Evolutionary conservation across 2,329 filamentous ascomycete species (phyloP).

Genomic region (Aspergillus novofumigatus): DNA sequence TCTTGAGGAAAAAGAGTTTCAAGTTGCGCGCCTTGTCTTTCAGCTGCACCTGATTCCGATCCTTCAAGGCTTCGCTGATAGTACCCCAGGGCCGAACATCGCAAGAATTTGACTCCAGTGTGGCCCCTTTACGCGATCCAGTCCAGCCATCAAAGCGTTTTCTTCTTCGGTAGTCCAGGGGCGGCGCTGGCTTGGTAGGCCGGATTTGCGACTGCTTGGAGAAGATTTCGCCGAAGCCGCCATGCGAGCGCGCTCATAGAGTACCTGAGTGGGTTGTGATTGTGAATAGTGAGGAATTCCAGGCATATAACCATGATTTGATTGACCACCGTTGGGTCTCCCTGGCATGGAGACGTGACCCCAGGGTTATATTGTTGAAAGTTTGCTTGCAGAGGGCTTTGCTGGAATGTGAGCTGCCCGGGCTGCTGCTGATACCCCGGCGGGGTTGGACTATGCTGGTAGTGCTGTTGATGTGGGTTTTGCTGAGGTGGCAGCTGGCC

Average conservation of each 20-base stretch:
- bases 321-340: slow-evolving; percentile 27
- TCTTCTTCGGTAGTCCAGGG: slow-evolving; percentile 90
- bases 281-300: slow-evolving; percentile 45
- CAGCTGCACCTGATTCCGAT: slow-evolving; percentile 84
- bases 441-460: slow-evolving; percentile 34
- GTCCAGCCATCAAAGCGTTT: slow-evolving; percentile 80
- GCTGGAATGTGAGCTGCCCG: slow-evolving; percentile 34
- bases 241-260: slow-evolving; percentile 55
- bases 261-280: slow-evolving; percentile 50
- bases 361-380: slow-evolving; percentile 42
- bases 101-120: slow-evolving; percentile 91
- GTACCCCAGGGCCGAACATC: slow-evolving; percentile 77
- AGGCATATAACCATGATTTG: slow-evolving; percentile 43
- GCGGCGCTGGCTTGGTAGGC: slow-evolving; percentile 58
- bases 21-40: slow-evolving; percentile 90
- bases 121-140: slow-evolving; percentile 83
- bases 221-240: slow-evolving; percentile 54
- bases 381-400: slow-evolving; percentile 36
- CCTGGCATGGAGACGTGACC: slow-evolving; percentile 25
- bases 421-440: slow-evolving; percentile 33
- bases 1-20: slow-evolving; percentile 89
- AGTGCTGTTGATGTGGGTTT: slow-evolving; percentile 24
- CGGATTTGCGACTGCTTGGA: slow-evolving; percentile 49
- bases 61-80: slow-evolving; percentile 77
- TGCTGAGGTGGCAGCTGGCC: slow-evolving; percentile 20